phyloP scores from a whole-genome alignment of 2,329 filamentous ascomycete genomes.

The Apiospora pterosperma region DNA sequence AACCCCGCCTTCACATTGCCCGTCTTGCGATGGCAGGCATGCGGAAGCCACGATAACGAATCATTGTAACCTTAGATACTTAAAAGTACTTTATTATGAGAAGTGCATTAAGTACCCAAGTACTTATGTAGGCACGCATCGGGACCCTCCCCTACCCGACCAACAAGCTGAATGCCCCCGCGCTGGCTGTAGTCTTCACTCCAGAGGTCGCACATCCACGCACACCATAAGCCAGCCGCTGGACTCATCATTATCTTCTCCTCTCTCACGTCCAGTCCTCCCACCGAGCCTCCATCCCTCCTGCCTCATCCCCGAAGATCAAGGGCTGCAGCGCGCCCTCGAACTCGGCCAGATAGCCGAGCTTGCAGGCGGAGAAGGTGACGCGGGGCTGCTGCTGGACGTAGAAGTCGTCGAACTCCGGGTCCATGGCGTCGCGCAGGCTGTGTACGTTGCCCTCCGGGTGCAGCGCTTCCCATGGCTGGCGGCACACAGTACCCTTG shows the following conservation, averaged over 20 bases:
- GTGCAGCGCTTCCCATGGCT: slow-evolving; percentile 56
- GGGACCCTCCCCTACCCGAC: too few relatives aligned
- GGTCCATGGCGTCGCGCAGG: slow-evolving; percentile 47
- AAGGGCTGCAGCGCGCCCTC: slow-evolving; percentile 39
- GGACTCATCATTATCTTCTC: not conserved
- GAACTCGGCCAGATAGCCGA: slow-evolving; percentile 52
- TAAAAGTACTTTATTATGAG: too few relatives aligned
- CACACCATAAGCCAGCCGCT: too few relatives aligned
- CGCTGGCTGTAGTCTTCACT: too few relatives aligned
- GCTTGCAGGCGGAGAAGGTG: slow-evolving; percentile 48
- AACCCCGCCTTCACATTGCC: too few relatives aligned
- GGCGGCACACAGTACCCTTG: slow-evolving; percentile 47
- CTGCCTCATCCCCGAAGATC: not conserved
- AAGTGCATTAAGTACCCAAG: too few relatives aligned
- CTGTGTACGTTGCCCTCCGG: slow-evolving; percentile 48
- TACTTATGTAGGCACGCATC: too few relatives aligned
- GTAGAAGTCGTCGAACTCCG: slow-evolving; percentile 51
- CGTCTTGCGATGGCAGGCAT: too few relatives aligned
- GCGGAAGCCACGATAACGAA: too few relatives aligned
- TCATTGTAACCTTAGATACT: too few relatives aligned
- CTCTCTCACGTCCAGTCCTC: not conserved
- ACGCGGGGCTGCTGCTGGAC: slow-evolving; percentile 44
- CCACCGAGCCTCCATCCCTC: not conserved
- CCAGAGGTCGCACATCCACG: too few relatives aligned
- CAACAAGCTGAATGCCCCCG: too few relatives aligned